These are phyloP conservation scores for Wickerhamomyces bisporus DNA, from an alignment of 805 yeast species.

Conservation along the genomic window DNA sequence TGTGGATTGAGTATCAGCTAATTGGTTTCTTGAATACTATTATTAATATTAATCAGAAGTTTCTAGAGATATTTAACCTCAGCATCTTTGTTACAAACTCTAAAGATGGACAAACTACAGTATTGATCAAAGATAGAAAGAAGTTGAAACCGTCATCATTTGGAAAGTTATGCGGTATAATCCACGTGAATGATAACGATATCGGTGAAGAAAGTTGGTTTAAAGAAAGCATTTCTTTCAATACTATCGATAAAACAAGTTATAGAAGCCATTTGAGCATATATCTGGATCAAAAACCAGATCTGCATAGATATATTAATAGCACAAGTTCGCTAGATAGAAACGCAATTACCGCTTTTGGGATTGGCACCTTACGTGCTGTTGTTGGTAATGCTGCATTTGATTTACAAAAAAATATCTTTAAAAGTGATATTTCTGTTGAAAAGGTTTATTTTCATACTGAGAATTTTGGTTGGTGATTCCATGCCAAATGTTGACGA, in stretches of 20 bases:
- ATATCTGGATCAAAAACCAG: conserved; percentile 13
- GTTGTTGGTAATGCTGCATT: conserved; percentile 37
- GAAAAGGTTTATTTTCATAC: conserved; percentile 47
- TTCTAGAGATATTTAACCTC: conserved; percentile 5
- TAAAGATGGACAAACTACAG: conserved; percentile 8
- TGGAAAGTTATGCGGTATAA: too few species aligned
- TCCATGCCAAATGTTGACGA: too few species aligned
- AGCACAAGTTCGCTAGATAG: conserved; percentile 13
- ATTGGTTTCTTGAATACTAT: not conserved
- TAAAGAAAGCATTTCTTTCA: too few species aligned
- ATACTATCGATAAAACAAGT: not conserved
- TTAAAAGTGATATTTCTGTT: conserved; percentile 16
- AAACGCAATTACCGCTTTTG: conserved; percentile 41
- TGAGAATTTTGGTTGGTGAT: conserved; percentile 43
- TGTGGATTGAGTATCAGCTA: conserved; percentile 38
- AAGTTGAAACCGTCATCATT: too few species aligned
- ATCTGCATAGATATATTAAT: conserved; percentile 4
- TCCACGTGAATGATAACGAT: too few species aligned
- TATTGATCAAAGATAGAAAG: not conserved
- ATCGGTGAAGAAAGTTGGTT: too few species aligned
- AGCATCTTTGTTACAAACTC: conserved; percentile 28
- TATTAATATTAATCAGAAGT: not conserved
- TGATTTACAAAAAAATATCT: conserved; percentile 32
- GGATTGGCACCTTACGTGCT: conserved; percentile 36
- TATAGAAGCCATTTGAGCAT: conserved; percentile 1